These are phyloP conservation scores for Malus hybrid DNA, from an alignment of 331 rosid genomes.

Conservation along the genomic window DNA sequence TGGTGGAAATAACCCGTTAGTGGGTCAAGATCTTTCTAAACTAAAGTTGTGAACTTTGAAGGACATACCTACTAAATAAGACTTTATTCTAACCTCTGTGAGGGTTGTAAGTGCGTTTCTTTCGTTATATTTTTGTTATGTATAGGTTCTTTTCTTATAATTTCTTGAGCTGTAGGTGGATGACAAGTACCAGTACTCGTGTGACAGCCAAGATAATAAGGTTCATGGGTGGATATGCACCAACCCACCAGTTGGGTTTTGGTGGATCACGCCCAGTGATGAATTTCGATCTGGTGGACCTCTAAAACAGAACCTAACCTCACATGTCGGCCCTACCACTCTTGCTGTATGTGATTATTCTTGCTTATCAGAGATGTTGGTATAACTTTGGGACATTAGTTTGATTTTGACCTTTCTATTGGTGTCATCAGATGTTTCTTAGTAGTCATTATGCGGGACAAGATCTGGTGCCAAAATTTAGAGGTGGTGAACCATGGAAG, in stretches of 20 bases:
- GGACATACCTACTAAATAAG: background rate
- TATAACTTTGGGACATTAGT: background rate
- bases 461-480: constrained; percentile 66
- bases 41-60: background rate
- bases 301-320: constrained; percentile 39
- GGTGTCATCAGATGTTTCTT: constrained; percentile 55
- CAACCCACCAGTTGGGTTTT: constrained; percentile 36
- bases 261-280: constrained; percentile 49
- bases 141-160: background rate
- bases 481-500: constrained; percentile 72
- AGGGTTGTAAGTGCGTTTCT: no score
- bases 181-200: constrained; percentile 45
- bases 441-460: constrained; percentile 89
- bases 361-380: background rate
- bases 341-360: constrained; percentile 35
- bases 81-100: no score
- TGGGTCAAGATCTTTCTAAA: background rate
- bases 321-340: constrained; percentile 52
- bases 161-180: constrained; percentile 25
- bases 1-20: background rate
- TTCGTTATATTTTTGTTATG: background rate
- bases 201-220: constrained; percentile 33
- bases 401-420: background rate
- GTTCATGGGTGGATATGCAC: constrained; percentile 49
- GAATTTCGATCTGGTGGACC: constrained; percentile 53